Conservation (phyloP, 192 early-diverging fungal species). For the Podila epicladia region DNA sequence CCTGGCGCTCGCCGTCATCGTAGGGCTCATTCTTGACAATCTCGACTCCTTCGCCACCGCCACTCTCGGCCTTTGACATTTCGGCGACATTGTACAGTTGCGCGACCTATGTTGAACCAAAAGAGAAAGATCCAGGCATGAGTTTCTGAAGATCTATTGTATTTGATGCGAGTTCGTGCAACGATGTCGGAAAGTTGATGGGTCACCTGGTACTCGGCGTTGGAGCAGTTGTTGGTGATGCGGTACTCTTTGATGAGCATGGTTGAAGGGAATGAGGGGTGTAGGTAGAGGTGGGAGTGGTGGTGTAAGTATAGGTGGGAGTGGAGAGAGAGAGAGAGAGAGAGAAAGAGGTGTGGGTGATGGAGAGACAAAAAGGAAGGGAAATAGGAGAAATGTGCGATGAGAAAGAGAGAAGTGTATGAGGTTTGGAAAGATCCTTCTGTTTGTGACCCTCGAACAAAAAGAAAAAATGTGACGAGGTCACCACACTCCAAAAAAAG, state of each 20-base stretch:
- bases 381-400: not conserved
- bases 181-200: not conserved
- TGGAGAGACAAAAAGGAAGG: not conserved
- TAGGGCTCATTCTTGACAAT: constrained; percentile 82
- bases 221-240: constrained; percentile 80
- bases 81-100: constrained; percentile 81
- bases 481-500: no score
- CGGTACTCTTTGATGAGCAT: constrained; percentile 82
- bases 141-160: constrained; percentile 11
- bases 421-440: no score
- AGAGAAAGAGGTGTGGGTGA: not conserved
- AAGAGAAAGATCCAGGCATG: constrained; percentile 9
- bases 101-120: constrained; percentile 52
- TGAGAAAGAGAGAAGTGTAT: not conserved
- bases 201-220: constrained; percentile 72
- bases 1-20: constrained; percentile 74
- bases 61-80: constrained; percentile 81
- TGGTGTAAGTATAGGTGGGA: not conserved
- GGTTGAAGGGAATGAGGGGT: constrained; percentile 9
- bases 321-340: no score
- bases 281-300: not conserved
- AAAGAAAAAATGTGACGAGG: no score
- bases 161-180: not conserved
- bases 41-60: constrained; percentile 85
- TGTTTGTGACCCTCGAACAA: no score